Base-by-base conservation (phyloP, 306 rosid species). In the Parietaria judaica region DNA sequence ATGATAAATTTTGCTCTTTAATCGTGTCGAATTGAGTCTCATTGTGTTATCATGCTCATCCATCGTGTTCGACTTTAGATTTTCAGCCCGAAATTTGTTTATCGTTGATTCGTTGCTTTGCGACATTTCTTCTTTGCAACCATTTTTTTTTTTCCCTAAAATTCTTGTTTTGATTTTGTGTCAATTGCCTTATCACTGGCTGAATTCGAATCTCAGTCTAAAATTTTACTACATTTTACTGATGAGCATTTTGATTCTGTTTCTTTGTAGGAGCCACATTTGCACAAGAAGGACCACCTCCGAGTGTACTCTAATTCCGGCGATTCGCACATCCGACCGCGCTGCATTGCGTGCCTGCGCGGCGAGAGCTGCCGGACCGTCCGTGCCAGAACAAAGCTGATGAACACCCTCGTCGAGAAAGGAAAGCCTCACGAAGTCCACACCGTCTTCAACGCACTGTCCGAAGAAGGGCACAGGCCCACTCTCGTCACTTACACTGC, bases 391-490 rank as follows among this genome's bases (percentile, higher is more conserved):
- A 92, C 96, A 63, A 92, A 92, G 68, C 79, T 86, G 56, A 92
- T 92, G 98, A 84, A 70, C 65, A 38, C 63, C 63, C 76, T 84
- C 76, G 81, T 83, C 67, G 81, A 79, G 67, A 81, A 34, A 62
- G 80, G 86, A 60, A 86, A 84, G 80, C 85, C 98, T 51, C 92
- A 76, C 46, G 98, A 92, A 81, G 92, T 89, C 14, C 82, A 73
- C 43, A 54, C 78, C 35, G 49, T 88, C 71, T 92, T 85, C 81
- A 70, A 79, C 61, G 72, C 65, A 70, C 66, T 92, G 70, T 44
- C 79, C 35, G 96, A 85, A 74, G 89, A 82, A 75, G 95, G 95
- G 56, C 98, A 92, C 64, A 84, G 61, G 65, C 96, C 98, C 12
- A 92, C 85, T 49, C 75, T 83, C 58, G 74, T 92, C 68, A 92